phyloP scores from a whole-genome alignment of 1,139 yeast genomes.

The Yamadazyma triangularis region DNA sequence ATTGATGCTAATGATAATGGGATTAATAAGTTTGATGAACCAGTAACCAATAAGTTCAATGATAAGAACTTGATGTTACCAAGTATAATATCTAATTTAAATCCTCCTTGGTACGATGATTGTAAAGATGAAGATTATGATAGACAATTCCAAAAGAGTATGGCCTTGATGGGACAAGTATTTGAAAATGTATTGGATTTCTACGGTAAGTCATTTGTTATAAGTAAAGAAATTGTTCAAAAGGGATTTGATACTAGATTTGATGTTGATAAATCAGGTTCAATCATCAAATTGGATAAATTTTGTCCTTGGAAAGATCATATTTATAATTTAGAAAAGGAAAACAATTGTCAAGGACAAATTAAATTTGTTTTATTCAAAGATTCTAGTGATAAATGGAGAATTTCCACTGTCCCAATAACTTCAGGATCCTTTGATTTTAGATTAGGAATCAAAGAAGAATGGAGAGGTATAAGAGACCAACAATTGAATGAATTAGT shows the following conservation, averaged over 20 bases:
- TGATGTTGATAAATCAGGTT: slow-evolving; percentile 58
- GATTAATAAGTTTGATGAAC: slow-evolving; percentile 62
- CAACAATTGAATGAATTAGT: slow-evolving; percentile 66
- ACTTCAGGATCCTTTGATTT: slow-evolving; percentile 73
- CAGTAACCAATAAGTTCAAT: slow-evolving; percentile 30
- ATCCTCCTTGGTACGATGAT: slow-evolving; percentile 78
- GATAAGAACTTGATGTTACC: slow-evolving; percentile 63
- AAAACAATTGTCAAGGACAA: slow-evolving; percentile 44
- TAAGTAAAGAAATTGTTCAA: slow-evolving; percentile 76
- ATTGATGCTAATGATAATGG: slow-evolving; percentile 98
- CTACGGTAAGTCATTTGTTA: slow-evolving; percentile 86
- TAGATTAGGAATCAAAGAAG: slow-evolving; percentile 82
- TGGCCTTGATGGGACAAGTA: slow-evolving; percentile 76
- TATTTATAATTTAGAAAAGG: slow-evolving; percentile 60
- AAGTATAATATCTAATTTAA: slow-evolving; percentile 67
- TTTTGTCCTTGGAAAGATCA: slow-evolving; percentile 97
- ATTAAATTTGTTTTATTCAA: slow-evolving; percentile 75
- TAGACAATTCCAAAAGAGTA: slow-evolving; percentile 62
- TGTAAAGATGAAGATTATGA: slow-evolving; percentile 67
- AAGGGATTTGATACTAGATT: slow-evolving; percentile 58
- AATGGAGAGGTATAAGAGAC: slow-evolving; percentile 93
- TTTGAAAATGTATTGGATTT: slow-evolving; percentile 65
- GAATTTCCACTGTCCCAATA: slow-evolving; percentile 87
- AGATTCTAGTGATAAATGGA: slow-evolving; percentile 72
- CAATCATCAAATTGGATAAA: slow-evolving; percentile 63